Percentiles rank a stretch among this genome's conserved stretches.
Conservation (phyloP, 2,329 filamentous ascomycete species). For the Aspergillus spinulosporus region DNA sequence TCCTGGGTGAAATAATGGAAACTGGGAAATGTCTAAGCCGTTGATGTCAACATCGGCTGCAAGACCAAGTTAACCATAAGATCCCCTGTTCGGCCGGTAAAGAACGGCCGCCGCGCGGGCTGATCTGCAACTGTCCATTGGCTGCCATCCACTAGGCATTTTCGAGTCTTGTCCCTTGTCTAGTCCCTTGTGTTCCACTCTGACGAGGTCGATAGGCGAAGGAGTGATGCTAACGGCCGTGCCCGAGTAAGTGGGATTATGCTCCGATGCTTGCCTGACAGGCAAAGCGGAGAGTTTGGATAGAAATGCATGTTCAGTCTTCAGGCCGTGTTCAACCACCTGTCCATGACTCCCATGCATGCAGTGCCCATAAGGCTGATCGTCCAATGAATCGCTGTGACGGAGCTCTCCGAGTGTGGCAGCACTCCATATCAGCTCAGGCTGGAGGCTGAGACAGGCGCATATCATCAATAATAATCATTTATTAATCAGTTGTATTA, state of each 20-base stretch:
- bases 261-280: neutral
- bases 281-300: neutral
- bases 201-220: too few relatives aligned
- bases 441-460: too few relatives aligned
- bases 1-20: neutral
- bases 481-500: too few relatives aligned
- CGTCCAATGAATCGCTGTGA: neutral
- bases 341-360: neutral
- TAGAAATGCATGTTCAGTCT: neutral
- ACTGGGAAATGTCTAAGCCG: neutral
- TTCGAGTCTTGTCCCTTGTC: neutral
- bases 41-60: neutral
- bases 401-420: neutral
- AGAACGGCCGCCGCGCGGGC: slow-evolving; percentile 14
- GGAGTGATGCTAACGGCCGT: too few relatives aligned
- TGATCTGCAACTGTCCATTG: slow-evolving; percentile 20
- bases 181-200: neutral
- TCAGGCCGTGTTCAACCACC: neutral
- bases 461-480: neutral
- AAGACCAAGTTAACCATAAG: neutral
- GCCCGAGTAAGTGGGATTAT: too few relatives aligned
- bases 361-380: slow-evolving; percentile 4
- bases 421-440: neutral
- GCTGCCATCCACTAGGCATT: slow-evolving; percentile 5
- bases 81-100: slow-evolving; percentile 22